Evolutionary conservation across 2,329 filamentous ascomycete genomes (phyloP).

Genomic region (Fusarium sp.): DNA sequence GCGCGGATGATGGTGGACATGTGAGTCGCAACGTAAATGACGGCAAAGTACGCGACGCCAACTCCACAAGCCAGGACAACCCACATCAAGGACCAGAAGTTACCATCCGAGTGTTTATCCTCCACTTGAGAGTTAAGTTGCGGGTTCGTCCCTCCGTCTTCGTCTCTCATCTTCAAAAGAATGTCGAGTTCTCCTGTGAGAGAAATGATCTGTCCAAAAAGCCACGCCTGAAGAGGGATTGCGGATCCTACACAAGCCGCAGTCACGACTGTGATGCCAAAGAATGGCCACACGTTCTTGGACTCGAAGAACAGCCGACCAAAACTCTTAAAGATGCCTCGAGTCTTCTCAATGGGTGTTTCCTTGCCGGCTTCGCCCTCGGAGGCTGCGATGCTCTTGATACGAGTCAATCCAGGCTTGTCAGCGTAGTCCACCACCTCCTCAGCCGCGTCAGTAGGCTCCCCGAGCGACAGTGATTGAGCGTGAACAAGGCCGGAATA

Average conservation of each 20-base stretch:
- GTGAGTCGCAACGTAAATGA: conserved; percentile 55
- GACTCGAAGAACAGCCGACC: conserved; percentile 70
- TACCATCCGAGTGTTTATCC: conserved; percentile 56
- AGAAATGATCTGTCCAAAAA: conserved; percentile 66
- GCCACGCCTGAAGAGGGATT: conserved; percentile 64
- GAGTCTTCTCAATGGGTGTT: conserved; percentile 47
- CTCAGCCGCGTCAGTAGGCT: conserved; percentile 53
- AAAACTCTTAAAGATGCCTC: conserved; percentile 65
- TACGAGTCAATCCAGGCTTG: conserved; percentile 54
- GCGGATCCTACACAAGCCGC: conserved; percentile 58
- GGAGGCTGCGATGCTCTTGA: conserved; percentile 60
- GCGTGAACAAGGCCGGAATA: conserved; percentile 77
- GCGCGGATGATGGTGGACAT: conserved; percentile 63
- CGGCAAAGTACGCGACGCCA: conserved; percentile 64
- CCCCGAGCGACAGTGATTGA: conserved; percentile 69
- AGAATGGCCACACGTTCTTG: conserved; percentile 62
- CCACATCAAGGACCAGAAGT: conserved; percentile 77
- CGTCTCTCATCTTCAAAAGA: background rate
- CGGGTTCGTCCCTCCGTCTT: background rate
- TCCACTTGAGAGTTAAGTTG: conserved; percentile 41
- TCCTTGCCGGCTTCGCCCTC: conserved; percentile 45
- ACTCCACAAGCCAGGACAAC: conserved; percentile 66
- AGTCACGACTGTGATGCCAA: conserved; percentile 62
- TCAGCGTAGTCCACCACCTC: conserved; percentile 57
- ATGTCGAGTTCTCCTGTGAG: background rate